Percentiles rank a stretch among this genome's conserved stretches.
Conservation (phyloP, 306 rosid genomes). For the Astragalus glycyphyllos region DNA sequence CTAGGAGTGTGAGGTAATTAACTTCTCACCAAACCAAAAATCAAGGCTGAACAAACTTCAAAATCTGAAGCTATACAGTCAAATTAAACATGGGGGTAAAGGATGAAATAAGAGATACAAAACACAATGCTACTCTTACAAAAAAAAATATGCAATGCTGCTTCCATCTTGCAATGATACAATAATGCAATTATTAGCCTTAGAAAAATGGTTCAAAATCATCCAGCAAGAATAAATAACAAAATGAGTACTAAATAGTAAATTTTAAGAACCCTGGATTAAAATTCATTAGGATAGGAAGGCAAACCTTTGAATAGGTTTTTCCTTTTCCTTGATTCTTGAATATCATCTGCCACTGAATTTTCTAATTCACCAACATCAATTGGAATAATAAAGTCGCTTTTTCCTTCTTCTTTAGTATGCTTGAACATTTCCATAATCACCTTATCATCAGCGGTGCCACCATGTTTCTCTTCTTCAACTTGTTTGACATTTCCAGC, state of each 20-base stretch:
- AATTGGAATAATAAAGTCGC: conserved; percentile 35
- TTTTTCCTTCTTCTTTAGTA: conserved; percentile 46
- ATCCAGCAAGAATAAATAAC: conserved; percentile 18
- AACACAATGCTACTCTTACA: neutral
- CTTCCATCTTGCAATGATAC: conserved; percentile 4
- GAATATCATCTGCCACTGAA: conserved; percentile 35
- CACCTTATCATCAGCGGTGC: conserved; percentile 48
- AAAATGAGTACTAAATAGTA: neutral
- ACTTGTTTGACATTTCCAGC: conserved; percentile 43
- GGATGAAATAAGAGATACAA: conserved; percentile 28
- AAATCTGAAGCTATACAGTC: neutral
- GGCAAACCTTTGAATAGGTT: conserved; percentile 59
- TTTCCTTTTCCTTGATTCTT: conserved; percentile 74
- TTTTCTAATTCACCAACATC: conserved; percentile 52
- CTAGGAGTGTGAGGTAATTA: conserved; percentile 2
- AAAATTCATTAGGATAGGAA: conserved; percentile 36
- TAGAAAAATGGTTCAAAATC: neutral
- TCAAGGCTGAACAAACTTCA: conserved; percentile 19
- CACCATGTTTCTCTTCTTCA: conserved; percentile 46
- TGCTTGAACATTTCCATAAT: conserved; percentile 71
- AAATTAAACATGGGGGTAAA: neutral
- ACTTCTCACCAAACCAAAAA: conserved; percentile 20
- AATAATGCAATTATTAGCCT: neutral
- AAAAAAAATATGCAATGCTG: too few species aligned
- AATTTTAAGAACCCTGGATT: neutral